These are phyloP conservation scores for Wallacemonas sp. DNA, from an alignment of 208 protist species.

Conservation along the genomic window DNA sequence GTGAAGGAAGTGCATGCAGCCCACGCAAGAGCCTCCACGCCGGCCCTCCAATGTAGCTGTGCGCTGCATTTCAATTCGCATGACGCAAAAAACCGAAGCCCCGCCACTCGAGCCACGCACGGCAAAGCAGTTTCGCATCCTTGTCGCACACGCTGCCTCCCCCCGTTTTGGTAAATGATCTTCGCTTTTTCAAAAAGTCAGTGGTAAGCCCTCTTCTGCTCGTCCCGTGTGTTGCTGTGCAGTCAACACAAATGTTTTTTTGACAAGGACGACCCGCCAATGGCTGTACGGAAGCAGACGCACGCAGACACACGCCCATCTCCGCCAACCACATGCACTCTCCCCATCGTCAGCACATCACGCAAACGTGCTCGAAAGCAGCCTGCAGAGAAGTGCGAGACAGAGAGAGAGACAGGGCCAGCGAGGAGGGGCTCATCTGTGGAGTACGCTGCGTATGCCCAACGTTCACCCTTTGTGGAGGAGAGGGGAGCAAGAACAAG, in stretches of 20 bases:
- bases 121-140: constrained; percentile 2
- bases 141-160: neutral
- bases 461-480: constrained; percentile 13
- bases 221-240: constrained; percentile 10
- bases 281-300: constrained; percentile 11
- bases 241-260: constrained; percentile 3
- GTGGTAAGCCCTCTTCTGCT: constrained; percentile 21
- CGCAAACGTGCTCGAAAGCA: no score
- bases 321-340: neutral
- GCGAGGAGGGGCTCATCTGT: no score
- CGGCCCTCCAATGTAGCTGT: neutral
- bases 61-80: neutral
- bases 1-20: neutral
- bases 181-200: neutral
- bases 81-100: neutral
- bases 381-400: no score
- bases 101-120: neutral
- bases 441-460: neutral
- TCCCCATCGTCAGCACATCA: no score
- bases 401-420: no score
- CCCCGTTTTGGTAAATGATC: neutral
- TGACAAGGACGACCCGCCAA: constrained; percentile 15
- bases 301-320: neutral
- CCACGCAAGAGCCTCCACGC: neutral
- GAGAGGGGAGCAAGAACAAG: constrained; percentile 1